Evolutionary conservation across 495 filamentous ascomycete species (phyloP).

Genomic region (Ramalina intermedia): DNA sequence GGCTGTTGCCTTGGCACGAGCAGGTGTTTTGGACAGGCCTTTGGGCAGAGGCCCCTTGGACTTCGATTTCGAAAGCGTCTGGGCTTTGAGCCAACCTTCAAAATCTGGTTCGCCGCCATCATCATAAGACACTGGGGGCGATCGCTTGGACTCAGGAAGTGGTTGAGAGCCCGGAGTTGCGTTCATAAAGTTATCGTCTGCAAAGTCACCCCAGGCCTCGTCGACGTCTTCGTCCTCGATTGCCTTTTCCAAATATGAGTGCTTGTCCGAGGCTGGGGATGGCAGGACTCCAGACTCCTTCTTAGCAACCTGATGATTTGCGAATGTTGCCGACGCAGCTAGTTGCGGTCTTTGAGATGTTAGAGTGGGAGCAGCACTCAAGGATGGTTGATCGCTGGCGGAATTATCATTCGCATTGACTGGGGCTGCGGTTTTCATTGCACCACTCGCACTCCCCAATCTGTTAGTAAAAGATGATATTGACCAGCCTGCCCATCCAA

Average conservation of each 20-base stretch:
- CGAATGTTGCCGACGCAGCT: conserved; percentile 34
- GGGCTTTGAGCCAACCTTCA: conserved; percentile 80
- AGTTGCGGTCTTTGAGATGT: neutral
- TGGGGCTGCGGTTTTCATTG: conserved; percentile 49
- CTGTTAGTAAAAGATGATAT: conserved; percentile 99
- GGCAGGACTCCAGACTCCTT: conserved; percentile 8
- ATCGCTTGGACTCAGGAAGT: conserved; percentile 17
- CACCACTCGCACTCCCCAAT: conserved; percentile 63
- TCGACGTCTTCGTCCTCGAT: conserved; percentile 43
- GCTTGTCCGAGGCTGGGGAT: conserved; percentile 24
- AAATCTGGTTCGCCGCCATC: conserved; percentile 85
- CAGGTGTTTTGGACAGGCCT: conserved; percentile 46
- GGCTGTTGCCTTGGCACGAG: neutral
- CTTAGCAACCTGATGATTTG: conserved; percentile 37
- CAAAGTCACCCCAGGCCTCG: conserved; percentile 29
- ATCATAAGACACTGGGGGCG: conserved; percentile 38
- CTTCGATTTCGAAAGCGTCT: conserved; percentile 56
- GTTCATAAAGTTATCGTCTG: conserved; percentile 34
- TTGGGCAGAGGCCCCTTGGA: conserved; percentile 52
- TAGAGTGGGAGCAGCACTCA: conserved; percentile 12
- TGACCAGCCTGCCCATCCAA: conserved; percentile 86
- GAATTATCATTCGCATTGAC: conserved; percentile 32
- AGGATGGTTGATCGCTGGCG: conserved; percentile 37
- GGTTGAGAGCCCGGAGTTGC: conserved; percentile 26
- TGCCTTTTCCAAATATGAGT: conserved; percentile 43